Conservation (phyloP, 306 rosid genomes). For the Dalbergia cultrata region DNA sequence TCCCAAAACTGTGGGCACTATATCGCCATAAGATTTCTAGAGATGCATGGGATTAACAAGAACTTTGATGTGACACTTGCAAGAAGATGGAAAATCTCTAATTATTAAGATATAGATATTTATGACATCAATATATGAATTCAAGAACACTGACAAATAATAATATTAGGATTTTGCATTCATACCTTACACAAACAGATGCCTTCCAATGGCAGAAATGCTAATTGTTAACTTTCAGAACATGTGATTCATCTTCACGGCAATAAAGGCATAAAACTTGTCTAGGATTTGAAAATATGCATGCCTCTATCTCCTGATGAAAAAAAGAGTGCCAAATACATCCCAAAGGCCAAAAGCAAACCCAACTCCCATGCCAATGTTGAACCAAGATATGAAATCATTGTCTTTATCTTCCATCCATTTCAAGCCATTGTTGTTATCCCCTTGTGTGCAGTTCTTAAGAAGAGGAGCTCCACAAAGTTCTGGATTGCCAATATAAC, state of each 20-base stretch:
- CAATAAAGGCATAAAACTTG: not conserved
- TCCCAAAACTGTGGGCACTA: too few relatives aligned
- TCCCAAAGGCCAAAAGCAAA: constrained; percentile 10
- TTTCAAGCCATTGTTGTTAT: too few relatives aligned
- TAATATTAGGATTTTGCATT: not conserved
- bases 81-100: too few relatives aligned
- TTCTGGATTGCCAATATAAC: constrained; percentile 5
- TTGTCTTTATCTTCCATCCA: not conserved
- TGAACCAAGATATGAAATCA: not conserved
- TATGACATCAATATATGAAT: too few relatives aligned
- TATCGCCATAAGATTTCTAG: too few relatives aligned
- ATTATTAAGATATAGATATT: too few relatives aligned
- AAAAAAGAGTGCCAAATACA: not conserved
- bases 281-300: not conserved
- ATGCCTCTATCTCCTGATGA: not conserved
- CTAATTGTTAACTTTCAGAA: not conserved
- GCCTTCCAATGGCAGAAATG: not conserved
- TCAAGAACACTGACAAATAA: too few relatives aligned
- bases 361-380: constrained; percentile 16
- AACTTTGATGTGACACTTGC: too few relatives aligned
- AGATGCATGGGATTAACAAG: too few relatives aligned
- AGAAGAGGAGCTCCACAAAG: constrained; percentile 25
- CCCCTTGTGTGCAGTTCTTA: not conserved
- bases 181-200: not conserved
- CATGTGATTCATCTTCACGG: not conserved